Evolutionary conservation across 768 basidiomycete species (phyloP).

Genomic region (Termitomyces sp.): DNA sequence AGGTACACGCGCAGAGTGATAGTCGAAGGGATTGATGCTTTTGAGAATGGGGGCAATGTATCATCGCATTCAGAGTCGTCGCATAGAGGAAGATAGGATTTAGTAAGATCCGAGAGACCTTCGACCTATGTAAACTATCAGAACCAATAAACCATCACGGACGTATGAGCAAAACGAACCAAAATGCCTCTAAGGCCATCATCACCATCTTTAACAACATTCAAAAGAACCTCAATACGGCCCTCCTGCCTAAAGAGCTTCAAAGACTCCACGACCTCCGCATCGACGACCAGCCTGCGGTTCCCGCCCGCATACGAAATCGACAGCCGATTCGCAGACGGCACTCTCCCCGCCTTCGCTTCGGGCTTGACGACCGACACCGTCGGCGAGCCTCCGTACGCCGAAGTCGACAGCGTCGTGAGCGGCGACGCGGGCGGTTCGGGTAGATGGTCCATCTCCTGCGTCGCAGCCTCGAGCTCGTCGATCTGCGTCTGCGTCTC

Average conservation of each 20-base stretch:
- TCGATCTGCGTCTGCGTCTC: slow-evolving; percentile 18
- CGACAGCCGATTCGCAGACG: slow-evolving; percentile 85
- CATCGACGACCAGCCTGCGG: slow-evolving; percentile 83
- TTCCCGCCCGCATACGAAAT: slow-evolving; percentile 93
- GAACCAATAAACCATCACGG: no score
- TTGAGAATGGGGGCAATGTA: slow-evolving; percentile 73
- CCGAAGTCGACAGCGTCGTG: slow-evolving; percentile 40
- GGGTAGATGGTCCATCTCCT: slow-evolving; percentile 43
- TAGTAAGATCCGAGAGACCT: slow-evolving; percentile 65
- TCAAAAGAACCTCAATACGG: slow-evolving; percentile 77
- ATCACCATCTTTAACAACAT: slow-evolving; percentile 51
- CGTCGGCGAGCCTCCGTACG: slow-evolving; percentile 45
- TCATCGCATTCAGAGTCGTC: slow-evolving; percentile 44
- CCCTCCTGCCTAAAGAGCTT: slow-evolving; percentile 80
- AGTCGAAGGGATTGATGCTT: slow-evolving; percentile 46
- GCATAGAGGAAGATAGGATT: slow-evolving; percentile 61
- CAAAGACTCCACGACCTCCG: slow-evolving; percentile 79
- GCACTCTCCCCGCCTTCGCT: slow-evolving; percentile 39
- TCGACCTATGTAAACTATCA: slow-evolving; percentile 53
- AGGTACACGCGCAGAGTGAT: slow-evolving; percentile 73
- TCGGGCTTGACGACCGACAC: slow-evolving; percentile 30
- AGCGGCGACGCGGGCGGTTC: slow-evolving; percentile 62
- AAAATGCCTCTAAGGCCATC: slow-evolving; percentile 68
- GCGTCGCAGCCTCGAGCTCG: slow-evolving; percentile 15
- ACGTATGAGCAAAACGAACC: no score